Evolutionary conservation across 2,329 filamentous ascomycete species (phyloP).

Genomic region (Aspergillus sergii): DNA sequence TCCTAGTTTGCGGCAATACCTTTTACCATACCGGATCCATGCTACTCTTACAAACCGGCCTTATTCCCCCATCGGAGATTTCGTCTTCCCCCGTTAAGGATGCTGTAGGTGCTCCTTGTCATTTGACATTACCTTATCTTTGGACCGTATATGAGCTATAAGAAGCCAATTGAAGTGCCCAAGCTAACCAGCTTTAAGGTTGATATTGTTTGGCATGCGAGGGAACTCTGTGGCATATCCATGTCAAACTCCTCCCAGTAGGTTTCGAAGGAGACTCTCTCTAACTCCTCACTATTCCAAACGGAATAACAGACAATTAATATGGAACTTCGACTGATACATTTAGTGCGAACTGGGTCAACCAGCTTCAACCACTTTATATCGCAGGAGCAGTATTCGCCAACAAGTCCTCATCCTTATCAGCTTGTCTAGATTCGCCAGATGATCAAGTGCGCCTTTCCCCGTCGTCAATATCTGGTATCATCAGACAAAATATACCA

Average conservation of each 20-base stretch:
- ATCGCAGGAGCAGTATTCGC: neutral
- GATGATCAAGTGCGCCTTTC: neutral
- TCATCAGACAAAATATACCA: neutral
- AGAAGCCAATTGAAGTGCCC: neutral
- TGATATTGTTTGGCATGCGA: neutral
- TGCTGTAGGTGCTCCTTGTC: neutral
- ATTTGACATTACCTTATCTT: neutral
- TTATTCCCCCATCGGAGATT: neutral
- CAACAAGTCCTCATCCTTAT: neutral
- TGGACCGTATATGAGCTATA: neutral
- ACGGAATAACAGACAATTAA: neutral
- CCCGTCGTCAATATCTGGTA: neutral
- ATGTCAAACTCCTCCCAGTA: neutral
- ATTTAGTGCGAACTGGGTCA: neutral
- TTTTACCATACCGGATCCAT: conserved; percentile 22
- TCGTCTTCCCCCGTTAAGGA: neutral
- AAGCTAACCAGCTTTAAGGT: neutral
- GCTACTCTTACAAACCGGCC: conserved; percentile 16
- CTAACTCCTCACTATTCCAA: no score
- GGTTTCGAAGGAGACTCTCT: neutral
- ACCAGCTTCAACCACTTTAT: neutral
- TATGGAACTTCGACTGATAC: neutral
- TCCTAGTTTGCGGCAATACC: conserved; percentile 20
- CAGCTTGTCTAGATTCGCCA: neutral
- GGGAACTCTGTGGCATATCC: neutral